Conservation (phyloP, 2,329 filamentous ascomycete genomes). For the Aaosphaeria arxii region DNA sequence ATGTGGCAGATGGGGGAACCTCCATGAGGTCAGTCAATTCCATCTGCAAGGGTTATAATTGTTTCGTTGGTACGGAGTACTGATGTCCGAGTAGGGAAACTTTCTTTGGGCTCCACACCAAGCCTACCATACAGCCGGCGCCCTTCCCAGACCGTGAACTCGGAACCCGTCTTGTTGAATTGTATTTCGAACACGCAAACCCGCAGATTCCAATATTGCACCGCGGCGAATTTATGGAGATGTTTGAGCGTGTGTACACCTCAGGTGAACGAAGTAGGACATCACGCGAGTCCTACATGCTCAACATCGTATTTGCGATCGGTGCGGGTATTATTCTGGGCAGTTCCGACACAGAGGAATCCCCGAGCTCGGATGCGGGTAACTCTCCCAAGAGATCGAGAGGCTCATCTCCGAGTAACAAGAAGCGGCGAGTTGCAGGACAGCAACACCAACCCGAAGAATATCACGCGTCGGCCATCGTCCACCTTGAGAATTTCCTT, state of each 20-base stretch:
- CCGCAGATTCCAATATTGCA: conserved; percentile 94
- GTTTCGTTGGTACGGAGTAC: no score
- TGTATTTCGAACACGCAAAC: conserved; percentile 96
- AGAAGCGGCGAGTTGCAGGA: conserved; percentile 41
- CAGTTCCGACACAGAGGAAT: conserved; percentile 36
- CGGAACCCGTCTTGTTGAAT: conserved; percentile 67
- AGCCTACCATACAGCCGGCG: conserved; percentile 80
- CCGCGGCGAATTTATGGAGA: conserved; percentile 80
- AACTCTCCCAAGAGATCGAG: conserved; percentile 24
- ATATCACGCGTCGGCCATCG: conserved; percentile 91
- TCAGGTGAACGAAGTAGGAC: conserved; percentile 65
- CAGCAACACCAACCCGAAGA: conserved; percentile 81
- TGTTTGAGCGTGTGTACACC: conserved; percentile 79
- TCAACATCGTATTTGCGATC: conserved; percentile 97
- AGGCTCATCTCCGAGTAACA: conserved; percentile 31
- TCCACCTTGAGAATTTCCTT: conserved; percentile 84
- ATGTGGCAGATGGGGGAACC: conserved; percentile 59
- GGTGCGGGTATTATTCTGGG: conserved; percentile 88
- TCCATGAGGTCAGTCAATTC: conserved; percentile 56
- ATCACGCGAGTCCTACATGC: conserved; percentile 81
- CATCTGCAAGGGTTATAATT: neutral
- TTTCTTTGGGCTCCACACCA: conserved; percentile 94
- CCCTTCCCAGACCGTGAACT: conserved; percentile 77
- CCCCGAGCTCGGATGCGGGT: conserved; percentile 27
- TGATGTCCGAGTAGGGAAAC: conserved; percentile 60